phyloP scores from a whole-genome alignment of 2,329 filamentous ascomycete species.

The Ilyonectria destructans region DNA sequence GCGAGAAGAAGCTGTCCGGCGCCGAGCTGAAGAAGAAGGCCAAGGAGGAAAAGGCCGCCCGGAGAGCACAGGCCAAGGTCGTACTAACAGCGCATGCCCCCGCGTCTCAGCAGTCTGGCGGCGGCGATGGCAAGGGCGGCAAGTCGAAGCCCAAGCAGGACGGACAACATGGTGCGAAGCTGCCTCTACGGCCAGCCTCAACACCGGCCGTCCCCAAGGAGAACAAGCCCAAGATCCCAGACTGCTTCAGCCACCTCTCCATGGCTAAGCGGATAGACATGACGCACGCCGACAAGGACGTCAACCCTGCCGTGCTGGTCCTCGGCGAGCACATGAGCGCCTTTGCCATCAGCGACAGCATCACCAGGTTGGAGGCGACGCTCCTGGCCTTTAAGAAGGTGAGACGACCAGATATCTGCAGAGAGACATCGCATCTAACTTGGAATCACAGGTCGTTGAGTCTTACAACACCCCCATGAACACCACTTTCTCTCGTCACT shows the following conservation, averaged over 20 bases:
- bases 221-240: constrained; percentile 75
- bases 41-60: constrained; percentile 92
- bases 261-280: constrained; percentile 73
- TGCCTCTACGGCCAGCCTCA: constrained; percentile 53
- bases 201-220: constrained; percentile 62
- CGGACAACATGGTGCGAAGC: constrained; percentile 55
- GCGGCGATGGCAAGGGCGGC: constrained; percentile 62
- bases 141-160: constrained; percentile 67
- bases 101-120: constrained; percentile 54
- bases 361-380: constrained; percentile 88
- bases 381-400: constrained; percentile 92
- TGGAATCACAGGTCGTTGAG: constrained; percentile 80
- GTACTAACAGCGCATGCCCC: constrained; percentile 64
- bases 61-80: constrained; percentile 81
- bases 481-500: constrained; percentile 89
- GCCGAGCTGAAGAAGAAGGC: constrained; percentile 91
- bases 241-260: constrained; percentile 87
- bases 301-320: constrained; percentile 88
- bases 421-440: constrained; percentile 22
- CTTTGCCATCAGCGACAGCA: constrained; percentile 92
- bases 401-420: constrained; percentile 36
- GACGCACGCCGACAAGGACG: constrained; percentile 78
- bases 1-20: constrained; percentile 74
- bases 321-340: constrained; percentile 92
- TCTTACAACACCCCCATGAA: constrained; percentile 92